Evolutionary conservation across 2,329 filamentous ascomycete genomes (phyloP).

Genomic region (Talaromyces pinophilus): DNA sequence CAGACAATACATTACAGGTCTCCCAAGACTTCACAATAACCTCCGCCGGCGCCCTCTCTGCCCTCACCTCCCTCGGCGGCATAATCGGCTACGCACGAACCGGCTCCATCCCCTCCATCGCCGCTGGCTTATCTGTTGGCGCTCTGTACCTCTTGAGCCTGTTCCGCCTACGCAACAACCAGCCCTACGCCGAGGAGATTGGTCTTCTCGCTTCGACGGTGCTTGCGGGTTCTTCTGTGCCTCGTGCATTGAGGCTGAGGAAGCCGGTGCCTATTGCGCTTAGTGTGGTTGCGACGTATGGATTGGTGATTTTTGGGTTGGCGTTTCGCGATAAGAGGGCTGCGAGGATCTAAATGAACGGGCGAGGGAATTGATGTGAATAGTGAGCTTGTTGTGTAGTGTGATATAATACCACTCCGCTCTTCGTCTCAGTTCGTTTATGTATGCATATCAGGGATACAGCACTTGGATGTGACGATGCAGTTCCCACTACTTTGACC

Average conservation of each 20-base stretch:
- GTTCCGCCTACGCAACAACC: conserved; percentile 71
- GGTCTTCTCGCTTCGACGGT: conserved; percentile 86
- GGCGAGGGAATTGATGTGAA: neutral
- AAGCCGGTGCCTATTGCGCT: conserved; percentile 84
- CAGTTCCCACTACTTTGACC: neutral
- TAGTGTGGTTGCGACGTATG: conserved; percentile 76
- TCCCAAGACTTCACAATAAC: conserved; percentile 38
- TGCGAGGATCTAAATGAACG: neutral
- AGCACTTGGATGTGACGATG: neutral
- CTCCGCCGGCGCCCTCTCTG: conserved; percentile 76
- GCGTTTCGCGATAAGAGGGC: conserved; percentile 54
- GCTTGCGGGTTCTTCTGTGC: conserved; percentile 79
- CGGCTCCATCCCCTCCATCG: conserved; percentile 81
- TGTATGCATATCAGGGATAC: neutral
- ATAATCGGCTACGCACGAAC: conserved; percentile 83
- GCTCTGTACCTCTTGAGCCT: conserved; percentile 75
- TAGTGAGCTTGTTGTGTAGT: neutral
- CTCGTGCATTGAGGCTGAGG: conserved; percentile 75
- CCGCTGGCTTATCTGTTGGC: conserved; percentile 82
- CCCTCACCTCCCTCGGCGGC: conserved; percentile 82
- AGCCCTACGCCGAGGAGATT: conserved; percentile 82
- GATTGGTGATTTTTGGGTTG: conserved; percentile 75
- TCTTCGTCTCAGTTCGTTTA: neutral
- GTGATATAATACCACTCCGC: neutral
- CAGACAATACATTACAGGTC: neutral